A percentile compares a stretch with the other conserved stretches of the same genome.
Evolutionary conservation across 164 flowering plant genomes (phyloP).

Genomic region (Kalanchoe fedtschenkoi): DNA sequence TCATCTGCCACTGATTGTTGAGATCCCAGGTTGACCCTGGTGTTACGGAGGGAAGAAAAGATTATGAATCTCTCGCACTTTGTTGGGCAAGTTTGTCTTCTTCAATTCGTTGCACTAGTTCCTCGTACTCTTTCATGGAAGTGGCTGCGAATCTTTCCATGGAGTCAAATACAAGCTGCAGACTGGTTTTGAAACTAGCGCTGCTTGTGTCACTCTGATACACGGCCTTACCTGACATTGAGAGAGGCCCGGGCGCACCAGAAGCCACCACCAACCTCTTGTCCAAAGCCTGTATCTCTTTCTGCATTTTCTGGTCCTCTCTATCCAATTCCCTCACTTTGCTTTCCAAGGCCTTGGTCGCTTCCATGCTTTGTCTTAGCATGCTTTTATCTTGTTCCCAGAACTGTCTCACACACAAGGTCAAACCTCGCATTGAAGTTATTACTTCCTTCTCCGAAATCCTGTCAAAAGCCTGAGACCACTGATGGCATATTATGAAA

Average conservation of each 20-base stretch:
- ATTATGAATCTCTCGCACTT: conserved; percentile 29
- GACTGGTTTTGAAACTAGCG: conserved; percentile 42
- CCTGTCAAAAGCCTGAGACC: conserved; percentile 50
- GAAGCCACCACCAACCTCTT: conserved; percentile 45
- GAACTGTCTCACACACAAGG: conserved; percentile 33
- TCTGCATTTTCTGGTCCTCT: conserved; percentile 74
- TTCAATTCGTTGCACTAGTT: conserved; percentile 49
- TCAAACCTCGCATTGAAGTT: conserved; percentile 35
- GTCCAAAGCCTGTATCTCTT: conserved; percentile 61
- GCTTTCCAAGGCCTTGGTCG: conserved; percentile 41
- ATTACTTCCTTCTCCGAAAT: conserved; percentile 57
- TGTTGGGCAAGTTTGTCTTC: conserved; percentile 39
- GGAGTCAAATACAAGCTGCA: conserved; percentile 66
- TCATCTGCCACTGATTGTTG: too few relatives aligned
- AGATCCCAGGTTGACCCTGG: too few relatives aligned
- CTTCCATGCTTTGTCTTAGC: conserved; percentile 30
- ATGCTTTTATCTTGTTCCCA: conserved; percentile 48
- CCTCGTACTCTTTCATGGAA: conserved; percentile 60
- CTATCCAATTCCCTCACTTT: conserved; percentile 52
- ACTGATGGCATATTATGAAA: conserved; percentile 54
- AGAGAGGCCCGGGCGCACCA: conserved; percentile 27
- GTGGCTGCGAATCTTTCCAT: conserved; percentile 61
- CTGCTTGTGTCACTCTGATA: conserved; percentile 41
- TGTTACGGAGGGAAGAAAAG: not conserved
- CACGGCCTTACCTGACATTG: conserved; percentile 32